phyloP scores from a whole-genome alignment of 768 basidiomycete species.

The Pleurotus cornucopiae region DNA sequence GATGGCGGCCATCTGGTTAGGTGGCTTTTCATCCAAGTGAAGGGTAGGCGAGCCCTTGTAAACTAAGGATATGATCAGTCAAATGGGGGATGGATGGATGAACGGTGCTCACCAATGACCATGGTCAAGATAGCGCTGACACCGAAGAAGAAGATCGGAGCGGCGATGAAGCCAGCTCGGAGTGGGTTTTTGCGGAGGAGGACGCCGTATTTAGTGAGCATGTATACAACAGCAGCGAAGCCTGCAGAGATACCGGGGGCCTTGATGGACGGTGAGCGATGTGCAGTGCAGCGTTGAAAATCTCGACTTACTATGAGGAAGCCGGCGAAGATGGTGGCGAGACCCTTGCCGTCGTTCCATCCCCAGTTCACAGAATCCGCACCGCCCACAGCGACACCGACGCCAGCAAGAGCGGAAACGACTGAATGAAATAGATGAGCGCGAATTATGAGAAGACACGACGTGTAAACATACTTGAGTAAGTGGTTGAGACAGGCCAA shows the following conservation, averaged over 20 bases:
- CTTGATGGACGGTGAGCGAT: neutral
- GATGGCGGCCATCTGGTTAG: slow-evolving; percentile 15
- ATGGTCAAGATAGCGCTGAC: slow-evolving; percentile 22
- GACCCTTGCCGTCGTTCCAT: slow-evolving; percentile 22
- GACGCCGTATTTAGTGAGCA: slow-evolving; percentile 21
- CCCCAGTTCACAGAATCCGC: slow-evolving; percentile 21
- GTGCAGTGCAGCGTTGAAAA: neutral
- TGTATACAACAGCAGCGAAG: slow-evolving; percentile 18
- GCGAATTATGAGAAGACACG: no score
- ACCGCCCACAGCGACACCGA: slow-evolving; percentile 22
- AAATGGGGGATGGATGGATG: no score
- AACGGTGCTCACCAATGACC: slow-evolving; percentile 15
- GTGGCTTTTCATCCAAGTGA: slow-evolving; percentile 15
- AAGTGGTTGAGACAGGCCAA: slow-evolving; percentile 25
- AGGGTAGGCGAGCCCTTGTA: slow-evolving; percentile 22
- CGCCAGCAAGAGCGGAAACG: slow-evolving; percentile 20
- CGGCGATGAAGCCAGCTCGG: slow-evolving; percentile 18
- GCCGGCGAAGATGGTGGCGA: slow-evolving; percentile 23
- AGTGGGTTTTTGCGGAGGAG: slow-evolving; percentile 19
- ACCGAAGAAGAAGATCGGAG: slow-evolving; percentile 23
- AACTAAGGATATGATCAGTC: slow-evolving; percentile 4
- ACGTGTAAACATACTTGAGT: slow-evolving; percentile 11
- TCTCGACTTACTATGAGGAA: slow-evolving; percentile 15
- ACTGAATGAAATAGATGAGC: slow-evolving; percentile 6
- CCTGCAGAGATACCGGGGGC: slow-evolving; percentile 18